Evolutionary conservation across 257 asterid species (phyloP), one percentile per base, ranked within the genome.

Genomic region (Cinchona pubescens): DNA sequence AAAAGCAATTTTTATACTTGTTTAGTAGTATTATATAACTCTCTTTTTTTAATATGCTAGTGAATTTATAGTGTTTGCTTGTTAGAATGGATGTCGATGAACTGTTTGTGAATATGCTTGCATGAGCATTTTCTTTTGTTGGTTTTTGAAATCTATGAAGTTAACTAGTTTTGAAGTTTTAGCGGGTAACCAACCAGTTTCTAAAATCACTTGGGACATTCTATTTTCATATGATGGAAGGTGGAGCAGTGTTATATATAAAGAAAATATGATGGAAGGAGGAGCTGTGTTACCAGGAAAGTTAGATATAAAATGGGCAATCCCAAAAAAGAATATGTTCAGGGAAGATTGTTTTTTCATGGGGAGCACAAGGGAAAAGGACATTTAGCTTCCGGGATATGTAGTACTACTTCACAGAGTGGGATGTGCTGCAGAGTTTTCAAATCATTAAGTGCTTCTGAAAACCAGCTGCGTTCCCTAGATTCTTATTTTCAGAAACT

Each of bases 401-500:
- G 42, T 61, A 14, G 27, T 79, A 71, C 34, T 65, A 71, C 38
- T 65, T 73, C 76, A 3, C 83, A 72, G 34, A 86, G 59, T 81
- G 77, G 81, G 68, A 81, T 62, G 56, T 71, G 61, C 51, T 69
- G 81, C 84, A 71, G 76, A 59, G 78, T 59, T 37, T 62, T 75
- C 30, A 83, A 78, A 74, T 83, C 88, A 27, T 55, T 66, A 69
- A 78, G 81, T 60, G 75, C 84, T 77, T 60, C 80, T 19, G 89
- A 83, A 86, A 82, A 87, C 72, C 97, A 92, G 73, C 84, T 87
- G 81, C 82, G 86, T 68, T 85, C 89, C 45, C 83, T 92, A 38
- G 89, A 86, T 82, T 82, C 91, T 69, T 92, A 84, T 81, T 90
- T 92, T 71, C 81, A 76, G 58, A 90, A 90, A 77, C 85, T 89